Percentiles rank a stretch among this genome's conserved stretches.
Evolutionary conservation across 257 asterid species (phyloP).

Genomic region (Solanum tarijense): DNA sequence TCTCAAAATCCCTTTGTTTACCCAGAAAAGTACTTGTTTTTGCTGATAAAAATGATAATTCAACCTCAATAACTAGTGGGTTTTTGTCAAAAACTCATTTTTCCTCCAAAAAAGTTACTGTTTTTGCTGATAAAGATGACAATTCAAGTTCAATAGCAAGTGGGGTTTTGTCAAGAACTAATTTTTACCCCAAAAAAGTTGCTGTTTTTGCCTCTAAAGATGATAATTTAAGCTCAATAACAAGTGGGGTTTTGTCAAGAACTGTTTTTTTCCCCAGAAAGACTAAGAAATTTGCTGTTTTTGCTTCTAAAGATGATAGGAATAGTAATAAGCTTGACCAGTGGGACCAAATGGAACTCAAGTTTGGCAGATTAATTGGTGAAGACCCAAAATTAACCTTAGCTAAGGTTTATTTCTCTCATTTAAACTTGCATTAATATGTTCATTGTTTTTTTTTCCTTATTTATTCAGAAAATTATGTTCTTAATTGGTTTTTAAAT

Average conservation of each 20-base stretch:
- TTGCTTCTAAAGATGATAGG: conserved; percentile 54
- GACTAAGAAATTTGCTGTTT: conserved; percentile 36
- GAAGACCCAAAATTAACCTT: conserved; percentile 92
- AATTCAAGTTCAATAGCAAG: neutral
- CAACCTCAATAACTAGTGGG: neutral
- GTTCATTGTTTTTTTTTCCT: neutral
- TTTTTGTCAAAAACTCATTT: conserved; percentile 12
- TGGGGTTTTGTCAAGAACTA: conserved; percentile 8
- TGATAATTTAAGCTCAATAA: neutral
- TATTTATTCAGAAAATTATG: neutral
- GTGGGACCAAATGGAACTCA: conserved; percentile 89
- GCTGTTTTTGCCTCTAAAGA: neutral
- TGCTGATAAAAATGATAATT: neutral
- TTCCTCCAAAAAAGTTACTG: neutral
- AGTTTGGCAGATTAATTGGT: conserved; percentile 85
- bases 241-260: conserved; percentile 6
- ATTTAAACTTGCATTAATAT: neutral
- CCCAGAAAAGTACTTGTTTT: conserved; percentile 15
- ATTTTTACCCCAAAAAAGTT: conserved; percentile 5
- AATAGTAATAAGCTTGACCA: conserved; percentile 38
- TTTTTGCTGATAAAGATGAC: neutral
- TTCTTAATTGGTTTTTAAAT: neutral
- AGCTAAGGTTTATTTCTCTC: conserved; percentile 54
- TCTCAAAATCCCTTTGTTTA: conserved; percentile 19
- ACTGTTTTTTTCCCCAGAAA: conserved; percentile 25